Base-by-base conservation (phyloP, 352 stramenopile genomes). In the Globisporangium uncinulatum region DNA sequence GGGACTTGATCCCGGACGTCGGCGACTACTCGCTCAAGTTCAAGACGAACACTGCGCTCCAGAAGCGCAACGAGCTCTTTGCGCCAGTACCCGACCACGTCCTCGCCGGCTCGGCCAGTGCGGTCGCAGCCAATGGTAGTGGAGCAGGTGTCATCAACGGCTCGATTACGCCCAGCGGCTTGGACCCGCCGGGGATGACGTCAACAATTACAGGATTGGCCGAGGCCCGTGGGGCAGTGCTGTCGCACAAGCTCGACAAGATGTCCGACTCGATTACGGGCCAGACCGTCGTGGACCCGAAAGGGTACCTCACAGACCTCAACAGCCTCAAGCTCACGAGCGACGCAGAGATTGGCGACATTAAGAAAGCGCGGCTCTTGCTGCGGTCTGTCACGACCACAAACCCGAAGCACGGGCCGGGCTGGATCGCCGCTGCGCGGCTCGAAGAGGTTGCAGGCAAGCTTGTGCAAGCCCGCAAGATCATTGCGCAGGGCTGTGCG, bases 351-450 rank as follows among this genome's bases (percentile, higher is more conserved):
- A 95, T 99, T 42, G 96, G 94, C 21, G 97, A 99, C 73, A 98
- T 99, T 45, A 97, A 99, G 65, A 99, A 99, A 66, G 97, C 97
- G 20, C 82, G 97, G 10, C 68, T 99, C 44, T 69, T 99, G 14
- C 81, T 99, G 11, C 96, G 96, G 54, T 98, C 86, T 1, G 93
- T 99, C 13, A 97, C 96, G 4, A 91, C 97, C 73, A 99, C 95
- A 2, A 99, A 99, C 81, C 97, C 97, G 2, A 98, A 98, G 64
- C 96, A 99, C 73, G 95, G 86, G 7, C 96, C 96, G 0, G 97
- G 96, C 24, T 99, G 97, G 97, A 99, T 99, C 67, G 96, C 97
- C 0, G 94, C 96, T 0, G 97, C 97, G n/a, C 81, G 97, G 17
- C 80, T 99, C 13, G 97, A 99, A 65, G 97, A 99, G 73, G 92